Evolutionary conservation across 2,329 filamentous ascomycete genomes (phyloP).

Genomic region (Epicoccum nigrum): DNA sequence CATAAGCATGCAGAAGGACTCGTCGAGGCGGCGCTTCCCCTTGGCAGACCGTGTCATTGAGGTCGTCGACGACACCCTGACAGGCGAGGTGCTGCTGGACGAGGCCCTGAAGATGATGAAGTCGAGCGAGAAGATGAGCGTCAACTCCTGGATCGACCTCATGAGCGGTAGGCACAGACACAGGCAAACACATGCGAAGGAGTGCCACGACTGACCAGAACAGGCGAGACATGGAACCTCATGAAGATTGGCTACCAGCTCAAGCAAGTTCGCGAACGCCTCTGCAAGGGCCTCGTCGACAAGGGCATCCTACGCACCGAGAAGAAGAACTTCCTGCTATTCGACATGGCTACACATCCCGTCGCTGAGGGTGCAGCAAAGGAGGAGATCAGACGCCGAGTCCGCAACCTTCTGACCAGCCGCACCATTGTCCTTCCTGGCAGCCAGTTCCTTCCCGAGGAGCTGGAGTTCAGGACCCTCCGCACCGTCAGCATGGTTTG

Average conservation of each 20-base stretch:
- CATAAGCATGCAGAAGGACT: constrained; percentile 98
- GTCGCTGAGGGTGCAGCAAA: constrained; percentile 96
- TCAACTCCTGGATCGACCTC: constrained; percentile 97
- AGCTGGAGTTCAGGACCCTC: constrained; percentile 90
- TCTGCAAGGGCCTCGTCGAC: constrained; percentile 96
- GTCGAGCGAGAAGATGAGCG: constrained; percentile 99
- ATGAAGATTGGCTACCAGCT: constrained; percentile 99
- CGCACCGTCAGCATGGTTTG: constrained; percentile 96
- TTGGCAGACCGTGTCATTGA: constrained; percentile 93
- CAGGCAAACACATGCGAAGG: not conserved
- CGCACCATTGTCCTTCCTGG: constrained; percentile 88
- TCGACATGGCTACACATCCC: constrained; percentile 99
- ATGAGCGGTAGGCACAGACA: constrained; percentile 80
- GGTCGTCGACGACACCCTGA: constrained; percentile 94
- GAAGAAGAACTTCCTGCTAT: constrained; percentile 98
- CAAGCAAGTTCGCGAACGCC: constrained; percentile 96
- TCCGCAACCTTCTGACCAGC: constrained; percentile 90
- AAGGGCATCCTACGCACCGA: constrained; percentile 98
- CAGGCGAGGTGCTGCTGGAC: constrained; percentile 94
- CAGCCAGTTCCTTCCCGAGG: constrained; percentile 90
- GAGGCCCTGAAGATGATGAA: constrained; percentile 99
- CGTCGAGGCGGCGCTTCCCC: constrained; percentile 87
- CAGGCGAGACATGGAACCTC: constrained; percentile 98
- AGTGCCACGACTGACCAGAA: constrained; percentile 28
- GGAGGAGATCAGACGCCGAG: constrained; percentile 92